Evolutionary conservation across 169 alveolate species (phyloP).

Genomic region (Plasmodium malariae): DNA sequence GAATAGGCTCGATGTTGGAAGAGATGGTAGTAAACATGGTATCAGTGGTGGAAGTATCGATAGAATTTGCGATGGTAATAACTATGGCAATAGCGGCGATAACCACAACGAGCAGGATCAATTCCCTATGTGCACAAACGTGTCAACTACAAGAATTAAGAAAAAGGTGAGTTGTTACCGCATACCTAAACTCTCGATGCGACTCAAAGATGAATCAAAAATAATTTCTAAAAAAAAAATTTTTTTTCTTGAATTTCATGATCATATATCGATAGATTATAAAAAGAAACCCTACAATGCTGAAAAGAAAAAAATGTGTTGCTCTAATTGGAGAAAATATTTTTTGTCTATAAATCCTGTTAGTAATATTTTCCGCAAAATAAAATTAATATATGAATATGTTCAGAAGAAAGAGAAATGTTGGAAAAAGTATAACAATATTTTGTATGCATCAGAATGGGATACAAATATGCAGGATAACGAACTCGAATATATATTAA

Average conservation of each 20-base stretch:
- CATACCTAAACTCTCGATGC: conserved; percentile 31
- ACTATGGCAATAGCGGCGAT: background rate
- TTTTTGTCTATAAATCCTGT: conserved; percentile 16
- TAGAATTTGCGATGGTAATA: background rate
- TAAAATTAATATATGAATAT: conserved; percentile 4
- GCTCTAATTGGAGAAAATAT: background rate
- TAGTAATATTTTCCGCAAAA: conserved; percentile 4
- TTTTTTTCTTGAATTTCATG: conserved; percentile 30
- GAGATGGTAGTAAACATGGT: background rate
- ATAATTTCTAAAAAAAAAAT: background rate
- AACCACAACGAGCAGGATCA: background rate
- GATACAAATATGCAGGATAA: conserved; percentile 26
- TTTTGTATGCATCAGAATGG: conserved; percentile 59
- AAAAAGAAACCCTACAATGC: conserved; percentile 9
- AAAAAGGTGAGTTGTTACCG: conserved; percentile 10
- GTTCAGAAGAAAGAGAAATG: conserved; percentile 9
- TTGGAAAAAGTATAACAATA: conserved; percentile 42
- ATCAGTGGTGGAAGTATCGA: background rate
- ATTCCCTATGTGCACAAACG: background rate
- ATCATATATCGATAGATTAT: conserved; percentile 30
- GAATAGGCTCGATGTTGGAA: background rate
- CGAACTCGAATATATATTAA: conserved; percentile 62
- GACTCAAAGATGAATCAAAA: conserved; percentile 8
- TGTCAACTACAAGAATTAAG: background rate
- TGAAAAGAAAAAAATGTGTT: conserved; percentile 15